A percentile compares a stretch with the other conserved stretches of the same genome.
These are phyloP conservation scores for Sparassis latifolia DNA, from an alignment of 1,284 basidiomycete genomes.

Conservation along the genomic window DNA sequence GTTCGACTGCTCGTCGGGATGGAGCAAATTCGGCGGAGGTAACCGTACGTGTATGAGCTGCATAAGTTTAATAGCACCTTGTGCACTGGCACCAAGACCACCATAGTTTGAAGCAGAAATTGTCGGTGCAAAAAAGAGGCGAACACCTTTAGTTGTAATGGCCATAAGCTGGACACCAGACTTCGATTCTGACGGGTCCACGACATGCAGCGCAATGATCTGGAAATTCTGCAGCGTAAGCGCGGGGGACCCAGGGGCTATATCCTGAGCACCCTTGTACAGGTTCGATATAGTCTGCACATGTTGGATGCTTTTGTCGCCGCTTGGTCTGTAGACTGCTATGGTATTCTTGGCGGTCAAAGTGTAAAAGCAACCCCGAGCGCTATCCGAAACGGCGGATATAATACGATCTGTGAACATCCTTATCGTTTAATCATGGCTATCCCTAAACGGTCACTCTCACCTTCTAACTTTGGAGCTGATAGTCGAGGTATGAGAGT, in stretches of 20 bases:
- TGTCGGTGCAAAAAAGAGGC: slow-evolving; percentile 72
- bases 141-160: slow-evolving; percentile 71
- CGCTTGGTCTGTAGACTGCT: slow-evolving; percentile 55
- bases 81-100: slow-evolving; percentile 22
- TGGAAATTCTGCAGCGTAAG: slow-evolving; percentile 63
- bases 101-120: slow-evolving; percentile 31
- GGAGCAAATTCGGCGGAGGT: slow-evolving; percentile 69
- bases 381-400: slow-evolving; percentile 57
- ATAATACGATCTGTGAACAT: slow-evolving; percentile 56
- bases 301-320: slow-evolving; percentile 60
- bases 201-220: slow-evolving; percentile 58
- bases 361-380: slow-evolving; percentile 70
- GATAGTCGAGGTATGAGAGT: slow-evolving; percentile 67
- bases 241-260: slow-evolving; percentile 66
- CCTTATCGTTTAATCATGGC: slow-evolving; percentile 5
- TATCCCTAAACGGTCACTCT: slow-evolving; percentile 2
- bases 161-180: slow-evolving; percentile 71
- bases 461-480: slow-evolving; percentile 55
- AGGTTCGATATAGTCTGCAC: slow-evolving; percentile 63
- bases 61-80: slow-evolving; percentile 41
- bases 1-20: slow-evolving; percentile 64
- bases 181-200: slow-evolving; percentile 58
- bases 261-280: slow-evolving; percentile 68
- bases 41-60: slow-evolving; percentile 73
- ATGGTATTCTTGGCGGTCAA: slow-evolving; percentile 67